Conservation (phyloP, 495 filamentous ascomycete genomes). For the Penicillium coprophilum region DNA sequence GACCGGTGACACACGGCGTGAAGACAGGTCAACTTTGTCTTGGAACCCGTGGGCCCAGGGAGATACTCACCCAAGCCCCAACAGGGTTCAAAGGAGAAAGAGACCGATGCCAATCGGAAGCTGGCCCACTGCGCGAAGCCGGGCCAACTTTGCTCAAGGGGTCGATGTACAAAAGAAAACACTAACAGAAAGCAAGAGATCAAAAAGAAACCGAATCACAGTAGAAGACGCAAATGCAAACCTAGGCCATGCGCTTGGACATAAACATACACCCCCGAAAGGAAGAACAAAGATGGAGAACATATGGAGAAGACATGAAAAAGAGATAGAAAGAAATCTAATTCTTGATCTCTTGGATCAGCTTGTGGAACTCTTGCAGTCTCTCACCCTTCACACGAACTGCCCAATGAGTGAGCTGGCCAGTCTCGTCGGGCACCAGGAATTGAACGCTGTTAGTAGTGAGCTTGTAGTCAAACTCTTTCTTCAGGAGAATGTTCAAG, state of each 20-base stretch:
- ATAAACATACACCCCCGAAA: conserved; percentile 10
- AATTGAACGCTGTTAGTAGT: conserved; percentile 57
- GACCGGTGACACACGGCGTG: neutral
- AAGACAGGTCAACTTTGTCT: neutral
- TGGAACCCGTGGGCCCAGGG: too few relatives aligned
- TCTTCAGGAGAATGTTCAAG: conserved; percentile 63
- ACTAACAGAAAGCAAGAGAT: neutral
- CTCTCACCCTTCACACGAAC: conserved; percentile 60
- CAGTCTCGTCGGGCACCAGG: conserved; percentile 50
- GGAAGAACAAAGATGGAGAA: conserved; percentile 5
- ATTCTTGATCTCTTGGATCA: conserved; percentile 27
- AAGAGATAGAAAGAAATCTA: conserved; percentile 11
- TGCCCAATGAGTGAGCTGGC: conserved; percentile 60
- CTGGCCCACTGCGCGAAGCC: conserved; percentile 1
- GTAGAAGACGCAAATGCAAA: conserved; percentile 2
- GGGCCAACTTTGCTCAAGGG: neutral
- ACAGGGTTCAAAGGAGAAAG: neutral
- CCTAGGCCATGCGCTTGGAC: conserved; percentile 9
- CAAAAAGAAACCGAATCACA: conserved; percentile 3
- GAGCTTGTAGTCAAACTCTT: conserved; percentile 56
- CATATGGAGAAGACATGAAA: neutral
- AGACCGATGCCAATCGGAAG: neutral
- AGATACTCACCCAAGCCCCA: neutral
- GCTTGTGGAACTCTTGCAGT: conserved; percentile 40
- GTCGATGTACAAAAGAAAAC: neutral